Evolutionary conservation across 441 rosid species (phyloP).

Genomic region (Erysimum cheiri): DNA sequence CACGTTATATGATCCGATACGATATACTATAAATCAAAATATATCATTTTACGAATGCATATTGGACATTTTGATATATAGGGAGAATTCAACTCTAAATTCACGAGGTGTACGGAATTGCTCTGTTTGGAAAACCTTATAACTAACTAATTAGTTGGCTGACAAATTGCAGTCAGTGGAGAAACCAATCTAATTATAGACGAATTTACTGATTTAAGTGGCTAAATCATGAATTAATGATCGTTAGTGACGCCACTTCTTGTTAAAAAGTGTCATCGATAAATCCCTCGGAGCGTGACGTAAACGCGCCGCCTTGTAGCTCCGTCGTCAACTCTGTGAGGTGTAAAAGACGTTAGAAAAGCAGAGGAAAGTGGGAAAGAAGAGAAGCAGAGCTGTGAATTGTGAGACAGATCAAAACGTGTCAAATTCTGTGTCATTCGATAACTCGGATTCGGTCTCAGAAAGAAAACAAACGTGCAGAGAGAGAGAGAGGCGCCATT

Average conservation of each 20-base stretch:
- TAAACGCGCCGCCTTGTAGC: constrained; percentile 29
- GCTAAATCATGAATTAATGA: background rate
- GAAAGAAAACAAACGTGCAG: constrained; percentile 42
- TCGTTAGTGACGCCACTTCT: constrained; percentile 8
- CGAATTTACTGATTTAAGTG: background rate
- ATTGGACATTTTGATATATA: no score
- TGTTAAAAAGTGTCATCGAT: background rate
- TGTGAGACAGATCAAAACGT: constrained; percentile 31
- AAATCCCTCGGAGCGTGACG: constrained; percentile 24
- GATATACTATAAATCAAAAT: no score
- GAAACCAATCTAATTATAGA: background rate
- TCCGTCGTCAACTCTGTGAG: background rate
- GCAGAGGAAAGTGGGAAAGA: constrained; percentile 2
- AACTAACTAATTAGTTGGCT: background rate
- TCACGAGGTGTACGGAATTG: background rate
- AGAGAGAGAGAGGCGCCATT: constrained; percentile 37
- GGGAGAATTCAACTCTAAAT: background rate
- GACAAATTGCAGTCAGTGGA: background rate
- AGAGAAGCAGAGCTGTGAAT: background rate
- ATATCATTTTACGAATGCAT: no score
- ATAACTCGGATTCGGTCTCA: constrained; percentile 37
- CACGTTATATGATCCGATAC: no score
- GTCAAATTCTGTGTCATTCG: constrained; percentile 37
- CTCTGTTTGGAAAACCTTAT: background rate
- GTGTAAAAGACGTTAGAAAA: background rate